A percentile compares a stretch with the other conserved stretches of the same genome.
phyloP scores from a whole-genome alignment of 176 grass and related monocot species.

The Ensete ventricosum region DNA sequence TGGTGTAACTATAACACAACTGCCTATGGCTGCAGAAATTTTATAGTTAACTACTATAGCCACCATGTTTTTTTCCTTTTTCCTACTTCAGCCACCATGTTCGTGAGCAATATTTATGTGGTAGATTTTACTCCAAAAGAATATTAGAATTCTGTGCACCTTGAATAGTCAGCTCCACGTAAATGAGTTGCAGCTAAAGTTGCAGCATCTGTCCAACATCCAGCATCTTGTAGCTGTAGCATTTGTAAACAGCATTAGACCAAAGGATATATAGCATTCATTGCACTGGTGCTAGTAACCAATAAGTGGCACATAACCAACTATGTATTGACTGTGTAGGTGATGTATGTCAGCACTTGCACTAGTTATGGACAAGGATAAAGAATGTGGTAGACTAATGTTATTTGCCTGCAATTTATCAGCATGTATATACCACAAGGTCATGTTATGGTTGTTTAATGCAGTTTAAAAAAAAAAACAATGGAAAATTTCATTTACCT shows the following conservation, averaged over 20 bases:
- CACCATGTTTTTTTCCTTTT: not conserved
- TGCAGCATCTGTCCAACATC: constrained; percentile 86
- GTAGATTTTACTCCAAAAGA: not conserved
- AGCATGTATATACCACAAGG: not conserved
- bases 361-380: not conserved
- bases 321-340: not conserved
- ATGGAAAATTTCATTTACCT: not conserved
- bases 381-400: not conserved
- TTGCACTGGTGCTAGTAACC: too few relatives aligned
- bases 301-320: too few relatives aligned
- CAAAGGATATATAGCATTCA: not conserved
- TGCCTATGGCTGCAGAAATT: not conserved
- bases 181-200: constrained; percentile 96
- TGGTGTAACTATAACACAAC: not conserved
- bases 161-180: constrained; percentile 93
- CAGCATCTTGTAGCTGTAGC: constrained; percentile 97
- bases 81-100: not conserved
- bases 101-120: not conserved
- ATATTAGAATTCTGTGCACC: constrained; percentile 25
- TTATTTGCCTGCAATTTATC: not conserved
- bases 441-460: too few relatives aligned
- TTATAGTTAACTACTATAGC: not conserved
- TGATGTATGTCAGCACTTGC: not conserved
- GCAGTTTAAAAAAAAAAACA: too few relatives aligned
- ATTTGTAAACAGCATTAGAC: constrained; percentile 6